Evolutionary conservation across 23 red algal species (phyloP), one percentile per base, ranked within the genome.

Genomic region (Gracilariopsis chorda): DNA sequence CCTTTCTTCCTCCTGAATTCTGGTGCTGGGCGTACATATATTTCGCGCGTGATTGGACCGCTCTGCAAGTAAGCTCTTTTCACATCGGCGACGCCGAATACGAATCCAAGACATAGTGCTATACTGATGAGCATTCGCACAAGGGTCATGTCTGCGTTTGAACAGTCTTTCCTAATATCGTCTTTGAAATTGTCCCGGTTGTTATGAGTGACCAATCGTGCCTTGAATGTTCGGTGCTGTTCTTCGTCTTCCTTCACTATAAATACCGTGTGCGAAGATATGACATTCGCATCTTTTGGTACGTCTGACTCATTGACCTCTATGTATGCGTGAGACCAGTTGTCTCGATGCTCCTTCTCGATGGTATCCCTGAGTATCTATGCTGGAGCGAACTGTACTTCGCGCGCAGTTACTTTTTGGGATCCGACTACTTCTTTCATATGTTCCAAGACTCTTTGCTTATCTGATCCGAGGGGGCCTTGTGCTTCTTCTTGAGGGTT

Each of bases 101-200:
- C 4, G 79, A 83, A 37, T 33, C 45, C 48, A 7, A 83, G 19
- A 46, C 37, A 71, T 17, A 58, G 42, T 24, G 43, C 56, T 10
- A 86, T 51, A n/a, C 49, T 62, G 28, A 86, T 39, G 4, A 86
- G 56, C 60, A 86, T 51, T 67, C 81, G 21, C 11, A 86, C n/a
- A 2, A 86, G 14, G 34, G 42, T 12, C 24, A 86, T n/a, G 25
- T 67, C 48, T 37, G 81, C 81, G 51, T 69, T 71, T 41, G 81
- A 69, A 25, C 49, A 86, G 25, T 86, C 56, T 9, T 51, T 51
- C 30, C 60, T 45, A 29, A 86, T 37, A 1, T 47, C 48, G 35
- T 51, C 39, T 52, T 34, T 43, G 5, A 62, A 24, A 24, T 70
- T 2, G 27, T 69, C 35, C 39, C 16, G 56, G 59, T 68, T n/a